These are phyloP conservation scores for Parastagonospora avenae DNA, from an alignment of 2,329 filamentous ascomycete genomes.

Conservation along the genomic window DNA sequence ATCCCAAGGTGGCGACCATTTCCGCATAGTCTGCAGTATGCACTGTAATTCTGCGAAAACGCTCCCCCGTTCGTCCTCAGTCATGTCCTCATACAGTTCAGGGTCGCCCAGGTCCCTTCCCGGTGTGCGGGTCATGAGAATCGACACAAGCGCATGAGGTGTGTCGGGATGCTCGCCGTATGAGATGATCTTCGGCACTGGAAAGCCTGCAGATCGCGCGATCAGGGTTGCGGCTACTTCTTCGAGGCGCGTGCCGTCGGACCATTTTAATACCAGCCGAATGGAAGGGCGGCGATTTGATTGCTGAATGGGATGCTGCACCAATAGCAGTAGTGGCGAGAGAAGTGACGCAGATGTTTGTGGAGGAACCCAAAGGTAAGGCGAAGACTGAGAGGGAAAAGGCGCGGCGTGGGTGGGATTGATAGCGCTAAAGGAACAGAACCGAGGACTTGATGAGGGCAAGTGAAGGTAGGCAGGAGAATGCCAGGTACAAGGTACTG, in stretches of 20 bases:
- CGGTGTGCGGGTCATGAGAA: constrained; percentile 47
- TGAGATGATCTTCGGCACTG: constrained; percentile 22
- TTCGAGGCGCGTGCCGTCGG: constrained; percentile 23
- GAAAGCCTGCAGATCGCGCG: constrained; percentile 19
- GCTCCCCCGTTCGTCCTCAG: constrained; percentile 33
- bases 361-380: constrained; percentile 10
- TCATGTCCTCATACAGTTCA: constrained; percentile 34
- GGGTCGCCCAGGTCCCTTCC: constrained; percentile 36
- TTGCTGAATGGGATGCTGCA: constrained; percentile 19
- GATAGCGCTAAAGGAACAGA: constrained; percentile 60
- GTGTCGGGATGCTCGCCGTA: constrained; percentile 21
- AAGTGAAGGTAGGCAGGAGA: constrained; percentile 15
- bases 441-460: constrained; percentile 12
- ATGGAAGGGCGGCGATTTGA: constrained; percentile 17
- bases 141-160: constrained; percentile 15
- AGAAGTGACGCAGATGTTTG: constrained; percentile 7
- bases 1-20: constrained; percentile 35
- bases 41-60: constrained; percentile 43
- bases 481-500: constrained; percentile 1
- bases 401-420: constrained; percentile 46
- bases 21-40: constrained; percentile 44
- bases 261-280: constrained; percentile 23
- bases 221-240: constrained; percentile 20
- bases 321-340: constrained; percentile 14
- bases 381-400: constrained; percentile 9